These are phyloP conservation scores for Eurotiales sp. DNA, from an alignment of 2,329 filamentous ascomycete genomes.

Conservation along the genomic window DNA sequence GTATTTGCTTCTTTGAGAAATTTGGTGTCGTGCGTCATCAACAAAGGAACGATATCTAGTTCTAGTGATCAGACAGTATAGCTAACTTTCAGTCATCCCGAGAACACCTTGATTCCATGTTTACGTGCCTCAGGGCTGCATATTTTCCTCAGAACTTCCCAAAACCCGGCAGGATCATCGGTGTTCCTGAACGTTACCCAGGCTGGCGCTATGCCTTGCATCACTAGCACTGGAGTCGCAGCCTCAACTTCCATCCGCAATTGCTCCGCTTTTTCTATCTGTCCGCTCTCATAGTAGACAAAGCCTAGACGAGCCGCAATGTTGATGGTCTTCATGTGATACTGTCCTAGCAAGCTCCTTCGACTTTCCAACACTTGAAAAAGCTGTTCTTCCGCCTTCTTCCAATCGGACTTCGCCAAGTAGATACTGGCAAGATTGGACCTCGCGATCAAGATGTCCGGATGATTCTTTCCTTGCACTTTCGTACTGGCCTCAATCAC, in stretches of 20 bases:
- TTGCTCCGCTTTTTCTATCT: neutral
- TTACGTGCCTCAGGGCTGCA: neutral
- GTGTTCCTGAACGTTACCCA: neutral
- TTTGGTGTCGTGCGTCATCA: too few relatives aligned
- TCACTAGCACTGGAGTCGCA: neutral
- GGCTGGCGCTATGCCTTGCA: neutral
- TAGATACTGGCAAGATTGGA: conserved; percentile 16
- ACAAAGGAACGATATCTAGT: too few relatives aligned
- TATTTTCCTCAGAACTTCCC: neutral
- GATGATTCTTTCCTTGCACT: conserved; percentile 20
- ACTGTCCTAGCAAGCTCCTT: conserved; percentile 16
- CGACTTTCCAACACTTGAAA: conserved; percentile 18
- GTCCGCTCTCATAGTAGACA: neutral
- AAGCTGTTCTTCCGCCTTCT: conserved; percentile 18
- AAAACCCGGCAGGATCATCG: neutral
- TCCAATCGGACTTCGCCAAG: conserved; percentile 14
- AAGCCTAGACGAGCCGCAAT: neutral
- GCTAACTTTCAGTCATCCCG: neutral
- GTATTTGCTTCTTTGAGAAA: too few relatives aligned
- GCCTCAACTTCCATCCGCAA: neutral
- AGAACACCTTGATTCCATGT: neutral
- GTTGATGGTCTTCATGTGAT: neutral
- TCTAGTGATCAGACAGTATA: too few relatives aligned
- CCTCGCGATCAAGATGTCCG: conserved; percentile 12
- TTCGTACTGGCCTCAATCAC: conserved; percentile 17